Evolutionary conservation across 306 rosid species (phyloP), one percentile per base, ranked within the genome.

Genomic region (Acacia melanoxylon): DNA sequence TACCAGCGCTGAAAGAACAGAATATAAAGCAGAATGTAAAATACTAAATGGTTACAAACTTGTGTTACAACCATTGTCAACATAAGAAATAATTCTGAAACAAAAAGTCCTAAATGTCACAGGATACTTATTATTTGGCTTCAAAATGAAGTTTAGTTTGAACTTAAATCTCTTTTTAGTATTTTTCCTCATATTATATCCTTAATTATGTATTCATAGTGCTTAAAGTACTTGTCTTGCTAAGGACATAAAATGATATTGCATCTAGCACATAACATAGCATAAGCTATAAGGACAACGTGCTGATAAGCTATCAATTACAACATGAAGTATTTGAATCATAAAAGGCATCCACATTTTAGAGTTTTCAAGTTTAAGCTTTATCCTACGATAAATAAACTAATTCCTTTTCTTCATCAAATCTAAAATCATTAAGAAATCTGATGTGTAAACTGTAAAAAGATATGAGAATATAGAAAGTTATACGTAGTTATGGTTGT

Each of bases 1-100:
- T 91, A 93, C 97, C 98, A 93, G 22, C 81, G 63, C 98, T 93
- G 88, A 74, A 87, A 82, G 54, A 31, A 78, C 25, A 44, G 4
- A 68, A 67, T 19, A 77, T 15, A 54, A 62, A 75, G 65, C 65
- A 41, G 37, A 48, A 45, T 45, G 52, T 37, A 75, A 31, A 63
- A 25, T 62, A 62, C 20, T 25, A 66, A 29, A 25, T 33, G 71
- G 45, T 66, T 29, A 59, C 33, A 59, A 44, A 24, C 54, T 70
- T 13, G n/a, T 22, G 5, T 42, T 70, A 69, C 33, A 41, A 6
- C 7, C 14, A 70, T 22, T 42, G 75, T 27, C 54, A 42, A n/a
- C 31, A n/a, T 20, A 46, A 27, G 52, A 68, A 5, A 37, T 69
- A 22, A 12, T 69, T 11, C 25, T 41, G 2, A 69, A 69, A 69